phyloP scores from a whole-genome alignment of 1,284 basidiomycete genomes.

The Rhodotorula sp. region DNA sequence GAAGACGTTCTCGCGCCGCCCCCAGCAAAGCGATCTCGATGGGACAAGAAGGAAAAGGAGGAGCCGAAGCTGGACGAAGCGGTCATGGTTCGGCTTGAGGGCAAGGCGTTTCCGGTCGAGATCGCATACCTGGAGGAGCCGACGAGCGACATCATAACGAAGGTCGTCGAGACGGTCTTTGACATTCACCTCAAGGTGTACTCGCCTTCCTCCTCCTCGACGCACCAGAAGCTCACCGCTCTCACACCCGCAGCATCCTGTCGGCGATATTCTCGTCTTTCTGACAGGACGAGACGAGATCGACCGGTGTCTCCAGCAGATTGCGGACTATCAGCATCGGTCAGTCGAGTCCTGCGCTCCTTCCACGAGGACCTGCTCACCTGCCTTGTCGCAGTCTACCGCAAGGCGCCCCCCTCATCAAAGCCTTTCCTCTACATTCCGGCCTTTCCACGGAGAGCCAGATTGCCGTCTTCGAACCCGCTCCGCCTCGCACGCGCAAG shows the following conservation, averaged over 20 bases:
- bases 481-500: slow-evolving; percentile 74
- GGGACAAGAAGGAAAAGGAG: slow-evolving; percentile 26
- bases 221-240: not conserved
- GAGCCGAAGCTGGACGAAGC: slow-evolving; percentile 36
- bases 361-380: not conserved
- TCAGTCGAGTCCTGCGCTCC: slow-evolving; percentile 49
- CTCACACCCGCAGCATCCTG: slow-evolving; percentile 44
- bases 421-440: slow-evolving; percentile 79
- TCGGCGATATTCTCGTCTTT: slow-evolving; percentile 55
- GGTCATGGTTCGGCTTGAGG: slow-evolving; percentile 49
- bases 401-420: slow-evolving; percentile 50
- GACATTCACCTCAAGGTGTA: slow-evolving; percentile 60
- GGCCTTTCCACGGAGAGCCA: slow-evolving; percentile 85
- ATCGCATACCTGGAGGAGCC: slow-evolving; percentile 49
- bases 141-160: slow-evolving; percentile 48
- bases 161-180: slow-evolving; percentile 50
- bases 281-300: slow-evolving; percentile 52
- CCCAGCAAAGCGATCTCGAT: slow-evolving; percentile 16
- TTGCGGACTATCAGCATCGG: slow-evolving; percentile 75
- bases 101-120: slow-evolving; percentile 50
- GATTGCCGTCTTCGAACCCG: slow-evolving; percentile 72
- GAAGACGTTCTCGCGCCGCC: slow-evolving; percentile 46
- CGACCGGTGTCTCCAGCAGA: slow-evolving; percentile 75
- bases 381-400: slow-evolving; percentile 59
- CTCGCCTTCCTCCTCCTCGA: slow-evolving; percentile 15